Evolutionary conservation across 1,139 yeast genomes (phyloP).

Genomic region (Hyphopichia khmerensis): DNA sequence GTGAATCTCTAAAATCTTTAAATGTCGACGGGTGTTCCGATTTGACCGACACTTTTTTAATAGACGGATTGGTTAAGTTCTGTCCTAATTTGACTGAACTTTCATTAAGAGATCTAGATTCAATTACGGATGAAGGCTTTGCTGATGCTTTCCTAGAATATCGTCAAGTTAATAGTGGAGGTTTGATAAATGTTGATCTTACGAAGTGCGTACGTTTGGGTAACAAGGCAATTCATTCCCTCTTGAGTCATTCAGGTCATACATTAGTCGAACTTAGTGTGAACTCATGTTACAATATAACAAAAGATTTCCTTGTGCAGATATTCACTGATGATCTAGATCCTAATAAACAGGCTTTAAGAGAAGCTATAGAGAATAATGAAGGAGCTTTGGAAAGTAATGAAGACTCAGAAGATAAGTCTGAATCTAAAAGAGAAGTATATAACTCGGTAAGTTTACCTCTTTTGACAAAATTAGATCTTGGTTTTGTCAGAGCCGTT

Average conservation of each 20-base stretch:
- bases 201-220: constrained; percentile 66
- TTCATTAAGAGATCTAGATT: constrained; percentile 55
- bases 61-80: constrained; percentile 58
- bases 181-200: constrained; percentile 60
- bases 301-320: constrained; percentile 47
- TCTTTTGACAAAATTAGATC: constrained; percentile 60
- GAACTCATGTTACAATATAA: constrained; percentile 66
- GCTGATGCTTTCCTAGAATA: constrained; percentile 51
- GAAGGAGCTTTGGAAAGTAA: constrained; percentile 3
- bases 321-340: constrained; percentile 38
- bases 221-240: constrained; percentile 58
- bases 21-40: constrained; percentile 71
- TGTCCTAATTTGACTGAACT: constrained; percentile 54
- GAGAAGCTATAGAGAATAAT: constrained; percentile 14
- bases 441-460: constrained; percentile 37
- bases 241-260: constrained; percentile 61
- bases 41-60: constrained; percentile 63
- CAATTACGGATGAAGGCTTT: constrained; percentile 66
- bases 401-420: constrained; percentile 4
- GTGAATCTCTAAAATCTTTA: constrained; percentile 57
- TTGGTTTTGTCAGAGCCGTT: constrained; percentile 74
- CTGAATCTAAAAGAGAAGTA: constrained; percentile 8
- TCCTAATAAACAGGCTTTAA: constrained; percentile 32
- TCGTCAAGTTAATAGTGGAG: constrained; percentile 48
- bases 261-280: constrained; percentile 68